Percentiles rank a stretch among this genome's conserved stretches.
Evolutionary conservation across 768 basidiomycete genomes (phyloP).

Genomic region (Phaffia tasmanica): DNA sequence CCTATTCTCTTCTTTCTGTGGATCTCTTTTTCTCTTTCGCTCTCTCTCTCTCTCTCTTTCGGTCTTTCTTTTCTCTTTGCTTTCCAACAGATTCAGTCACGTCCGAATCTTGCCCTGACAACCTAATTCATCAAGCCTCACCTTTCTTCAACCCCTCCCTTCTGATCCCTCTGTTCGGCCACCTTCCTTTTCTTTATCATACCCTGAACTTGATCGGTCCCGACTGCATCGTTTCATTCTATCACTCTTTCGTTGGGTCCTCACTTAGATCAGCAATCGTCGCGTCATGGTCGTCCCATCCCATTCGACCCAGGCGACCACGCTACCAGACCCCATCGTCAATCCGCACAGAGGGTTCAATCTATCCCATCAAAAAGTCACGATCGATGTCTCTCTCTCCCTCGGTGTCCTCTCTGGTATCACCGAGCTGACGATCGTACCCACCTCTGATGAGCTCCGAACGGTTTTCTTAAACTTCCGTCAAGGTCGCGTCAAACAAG

Average conservation of each 20-base stretch:
- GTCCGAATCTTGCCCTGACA: too few relatives aligned
- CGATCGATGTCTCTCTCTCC: slow-evolving; percentile 80
- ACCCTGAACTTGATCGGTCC: background rate
- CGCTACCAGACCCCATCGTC: slow-evolving; percentile 7
- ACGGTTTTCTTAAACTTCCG: slow-evolving; percentile 80
- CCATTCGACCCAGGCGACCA: background rate
- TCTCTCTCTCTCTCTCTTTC: too few relatives aligned
- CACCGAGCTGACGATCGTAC: slow-evolving; percentile 81
- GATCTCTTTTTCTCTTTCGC: too few relatives aligned
- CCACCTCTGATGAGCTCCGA: slow-evolving; percentile 63
- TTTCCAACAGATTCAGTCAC: too few relatives aligned
- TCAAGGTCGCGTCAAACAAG: slow-evolving; percentile 59
- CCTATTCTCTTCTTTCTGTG: too few relatives aligned
- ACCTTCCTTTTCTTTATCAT: background rate
- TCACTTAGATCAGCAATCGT: background rate
- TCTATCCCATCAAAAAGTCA: slow-evolving; percentile 72
- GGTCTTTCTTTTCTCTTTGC: too few relatives aligned
- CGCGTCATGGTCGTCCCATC: background rate
- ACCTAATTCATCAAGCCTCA: too few relatives aligned
- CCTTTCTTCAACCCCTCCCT: too few relatives aligned
- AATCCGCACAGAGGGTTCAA: slow-evolving; percentile 23
- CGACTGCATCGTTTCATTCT: too few relatives aligned
- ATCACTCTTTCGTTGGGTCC: background rate
- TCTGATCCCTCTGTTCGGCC: too few relatives aligned
- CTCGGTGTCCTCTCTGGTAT: slow-evolving; percentile 79